These are phyloP conservation scores for Chytriomyces sp. DNA, from an alignment of 192 early-diverging fungal genomes.

Conservation along the genomic window DNA sequence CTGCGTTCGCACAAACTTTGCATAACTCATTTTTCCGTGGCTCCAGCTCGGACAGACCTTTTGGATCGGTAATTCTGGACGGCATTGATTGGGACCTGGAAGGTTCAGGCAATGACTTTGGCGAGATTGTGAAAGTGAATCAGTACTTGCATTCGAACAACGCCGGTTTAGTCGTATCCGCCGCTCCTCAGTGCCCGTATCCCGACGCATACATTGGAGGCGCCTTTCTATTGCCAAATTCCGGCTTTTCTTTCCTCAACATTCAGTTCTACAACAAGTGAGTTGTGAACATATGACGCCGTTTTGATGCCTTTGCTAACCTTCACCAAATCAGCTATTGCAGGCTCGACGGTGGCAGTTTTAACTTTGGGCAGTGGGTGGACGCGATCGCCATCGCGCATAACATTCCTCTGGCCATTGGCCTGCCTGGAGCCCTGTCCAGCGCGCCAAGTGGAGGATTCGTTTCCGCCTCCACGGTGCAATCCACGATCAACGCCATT, in stretches of 20 bases:
- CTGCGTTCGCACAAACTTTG: neutral
- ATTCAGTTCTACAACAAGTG: conserved; percentile 82
- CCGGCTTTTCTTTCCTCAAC: conserved; percentile 71
- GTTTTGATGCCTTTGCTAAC: neutral
- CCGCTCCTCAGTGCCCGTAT: conserved; percentile 75
- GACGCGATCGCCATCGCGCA: conserved; percentile 15
- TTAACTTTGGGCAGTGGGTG: conserved; percentile 77
- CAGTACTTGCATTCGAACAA: conserved; percentile 55
- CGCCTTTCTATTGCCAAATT: conserved; percentile 50
- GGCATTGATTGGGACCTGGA: conserved; percentile 64
- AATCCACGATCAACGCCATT: conserved; percentile 50
- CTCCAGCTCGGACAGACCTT: neutral
- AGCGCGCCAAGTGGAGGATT: conserved; percentile 63
- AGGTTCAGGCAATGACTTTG: conserved; percentile 61
- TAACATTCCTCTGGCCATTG: conserved; percentile 66
- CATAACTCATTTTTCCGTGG: conserved; percentile 19
- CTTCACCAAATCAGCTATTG: conserved; percentile 50
- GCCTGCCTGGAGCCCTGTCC: conserved; percentile 58
- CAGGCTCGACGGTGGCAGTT: conserved; percentile 53
- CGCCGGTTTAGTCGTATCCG: conserved; percentile 52
- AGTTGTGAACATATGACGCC: neutral
- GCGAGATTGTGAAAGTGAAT: conserved; percentile 59
- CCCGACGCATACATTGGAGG: conserved; percentile 67
- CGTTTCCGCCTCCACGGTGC: conserved; percentile 47
- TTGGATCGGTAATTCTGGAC: conserved; percentile 10